Evolutionary conservation across 108 stramenopile species (phyloP), one percentile per base, ranked within the genome.

Genomic region (Parietichytrium sp.): DNA sequence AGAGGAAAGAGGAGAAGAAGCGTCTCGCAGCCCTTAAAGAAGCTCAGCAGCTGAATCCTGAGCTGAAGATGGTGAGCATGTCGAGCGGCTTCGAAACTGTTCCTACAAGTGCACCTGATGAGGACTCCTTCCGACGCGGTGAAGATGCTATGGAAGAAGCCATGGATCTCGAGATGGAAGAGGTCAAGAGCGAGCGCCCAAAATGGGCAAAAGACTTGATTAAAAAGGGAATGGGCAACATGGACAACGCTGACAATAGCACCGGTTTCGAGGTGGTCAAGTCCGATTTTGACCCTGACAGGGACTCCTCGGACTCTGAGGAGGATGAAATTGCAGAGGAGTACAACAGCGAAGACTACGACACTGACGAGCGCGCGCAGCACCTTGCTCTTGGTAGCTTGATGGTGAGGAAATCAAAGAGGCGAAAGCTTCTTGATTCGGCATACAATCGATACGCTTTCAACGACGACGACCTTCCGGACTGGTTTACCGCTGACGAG

Each of bases 401-500:
- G 96, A 96, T 98, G 93, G 86, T 97, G 7, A 91, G 96, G 3
- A 90, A 94, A 77, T 92, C 93, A 48, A 96, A 95, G 61, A 94
- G 94, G 25, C 96, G 97, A 85, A 93, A 95, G 20, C 79, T 88
- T 18, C 94, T 98, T 3, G 98, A 99, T 86, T 97, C 97, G 3
- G 94, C 94, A 2, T 99, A 99, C 93, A 99, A 99, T 84, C 95
- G 98, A 0, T 99, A 85, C 83, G 95, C 97, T 20, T 98, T 96
- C 95, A 99, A 99, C 86, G 98, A 99, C 85, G 94, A 96, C 1
- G 54, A 85, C 51, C 84, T 99, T 20, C 98, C 98, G 6, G 93
- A 96, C 30, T 99, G 98, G 98, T 99, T 99, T 82, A 90, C 93
- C 2, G 98, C 97, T 50, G 97, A 99, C 82, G 98, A 99, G 83